Conservation (phyloP, 805 yeast species). For the Wickerhamiella domercqiae region DNA sequence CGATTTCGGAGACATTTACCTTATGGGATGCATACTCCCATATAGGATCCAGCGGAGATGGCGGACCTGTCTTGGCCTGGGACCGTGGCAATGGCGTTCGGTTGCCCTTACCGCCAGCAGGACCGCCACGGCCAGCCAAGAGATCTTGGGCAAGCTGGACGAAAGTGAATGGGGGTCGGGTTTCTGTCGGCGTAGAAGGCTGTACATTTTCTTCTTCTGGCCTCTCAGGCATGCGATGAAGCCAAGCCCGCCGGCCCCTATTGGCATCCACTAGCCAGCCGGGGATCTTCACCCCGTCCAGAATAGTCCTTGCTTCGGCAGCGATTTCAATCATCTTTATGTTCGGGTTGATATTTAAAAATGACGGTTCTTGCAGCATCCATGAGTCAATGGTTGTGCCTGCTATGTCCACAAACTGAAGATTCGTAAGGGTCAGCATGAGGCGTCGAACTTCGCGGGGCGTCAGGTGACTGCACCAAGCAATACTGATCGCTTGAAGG, state of each 20-base stretch:
- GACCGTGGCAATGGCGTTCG: background rate
- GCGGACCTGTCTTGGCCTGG: slow-evolving; percentile 4
- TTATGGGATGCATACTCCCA: slow-evolving; percentile 24
- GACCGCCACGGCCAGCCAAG: slow-evolving; percentile 5
- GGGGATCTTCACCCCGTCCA: slow-evolving; percentile 20
- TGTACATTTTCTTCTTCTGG: background rate
- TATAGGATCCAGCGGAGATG: slow-evolving; percentile 14
- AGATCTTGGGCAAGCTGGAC: slow-evolving; percentile 17
- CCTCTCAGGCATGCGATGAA: slow-evolving; percentile 27
- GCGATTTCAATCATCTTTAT: slow-evolving; percentile 49
- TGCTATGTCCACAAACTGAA: slow-evolving; percentile 51
- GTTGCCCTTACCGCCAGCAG: too few species aligned
- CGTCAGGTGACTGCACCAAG: slow-evolving; percentile 18
- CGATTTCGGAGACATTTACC: slow-evolving; percentile 23
- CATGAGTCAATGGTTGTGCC: slow-evolving; percentile 48
- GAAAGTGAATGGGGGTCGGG: slow-evolving; percentile 16
- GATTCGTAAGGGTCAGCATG: slow-evolving; percentile 17
- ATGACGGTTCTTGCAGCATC: slow-evolving; percentile 36
- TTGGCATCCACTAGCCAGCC: slow-evolving; percentile 27
- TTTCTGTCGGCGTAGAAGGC: background rate
- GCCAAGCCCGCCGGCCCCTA: slow-evolving; percentile 72
- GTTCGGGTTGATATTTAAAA: slow-evolving; percentile 32
- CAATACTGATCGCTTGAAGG: slow-evolving; percentile 22
- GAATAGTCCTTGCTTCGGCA: slow-evolving; percentile 17
- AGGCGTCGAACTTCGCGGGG: slow-evolving; percentile 16